A percentile compares a stretch with the other conserved stretches of the same genome.
These are phyloP conservation scores for Albifimbria verrucaria DNA, from an alignment of 2,329 filamentous ascomycete genomes.

Conservation along the genomic window DNA sequence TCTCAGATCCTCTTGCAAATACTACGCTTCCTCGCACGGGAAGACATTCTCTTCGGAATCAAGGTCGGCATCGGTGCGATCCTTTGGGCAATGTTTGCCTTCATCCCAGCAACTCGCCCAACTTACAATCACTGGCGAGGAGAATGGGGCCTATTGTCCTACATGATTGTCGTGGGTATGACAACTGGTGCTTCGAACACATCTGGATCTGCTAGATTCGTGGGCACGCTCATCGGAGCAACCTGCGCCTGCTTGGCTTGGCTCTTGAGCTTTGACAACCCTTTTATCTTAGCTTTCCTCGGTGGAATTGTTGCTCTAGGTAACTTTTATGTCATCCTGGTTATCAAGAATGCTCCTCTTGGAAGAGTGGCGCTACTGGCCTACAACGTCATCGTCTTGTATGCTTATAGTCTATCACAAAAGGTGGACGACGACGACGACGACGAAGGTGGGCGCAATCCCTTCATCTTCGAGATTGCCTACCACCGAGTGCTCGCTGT, in stretches of 20 bases:
- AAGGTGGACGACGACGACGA: slow-evolving; percentile 78
- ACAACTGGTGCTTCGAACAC: slow-evolving; percentile 95
- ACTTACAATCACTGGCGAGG: slow-evolving; percentile 86
- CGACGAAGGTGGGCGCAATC: slow-evolving; percentile 80
- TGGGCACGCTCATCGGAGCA: slow-evolving; percentile 82
- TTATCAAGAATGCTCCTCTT: slow-evolving; percentile 79
- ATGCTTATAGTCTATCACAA: slow-evolving; percentile 85
- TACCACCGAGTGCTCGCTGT: slow-evolving; percentile 86
- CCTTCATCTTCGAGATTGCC: slow-evolving; percentile 83
- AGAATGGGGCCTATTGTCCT: slow-evolving; percentile 94
- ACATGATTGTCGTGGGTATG: slow-evolving; percentile 98
- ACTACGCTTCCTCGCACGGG: slow-evolving; percentile 47
- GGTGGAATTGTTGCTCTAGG: slow-evolving; percentile 78
- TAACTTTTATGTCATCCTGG: slow-evolving; percentile 88
- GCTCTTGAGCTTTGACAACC: slow-evolving; percentile 71
- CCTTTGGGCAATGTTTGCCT: slow-evolving; percentile 85
- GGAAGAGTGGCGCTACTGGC: slow-evolving; percentile 92
- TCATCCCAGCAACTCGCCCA: slow-evolving; percentile 72
- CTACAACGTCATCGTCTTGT: slow-evolving; percentile 92
- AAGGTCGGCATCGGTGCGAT: slow-evolving; percentile 92
- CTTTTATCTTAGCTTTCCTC: slow-evolving; percentile 71
- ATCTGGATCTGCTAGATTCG: slow-evolving; percentile 80
- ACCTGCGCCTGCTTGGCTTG: slow-evolving; percentile 72
- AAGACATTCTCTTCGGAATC: slow-evolving; percentile 72
- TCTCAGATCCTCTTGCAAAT: slow-evolving; percentile 45